phyloP scores from a whole-genome alignment of 495 filamentous ascomycete species.

The Lichenothelia convexa region DNA sequence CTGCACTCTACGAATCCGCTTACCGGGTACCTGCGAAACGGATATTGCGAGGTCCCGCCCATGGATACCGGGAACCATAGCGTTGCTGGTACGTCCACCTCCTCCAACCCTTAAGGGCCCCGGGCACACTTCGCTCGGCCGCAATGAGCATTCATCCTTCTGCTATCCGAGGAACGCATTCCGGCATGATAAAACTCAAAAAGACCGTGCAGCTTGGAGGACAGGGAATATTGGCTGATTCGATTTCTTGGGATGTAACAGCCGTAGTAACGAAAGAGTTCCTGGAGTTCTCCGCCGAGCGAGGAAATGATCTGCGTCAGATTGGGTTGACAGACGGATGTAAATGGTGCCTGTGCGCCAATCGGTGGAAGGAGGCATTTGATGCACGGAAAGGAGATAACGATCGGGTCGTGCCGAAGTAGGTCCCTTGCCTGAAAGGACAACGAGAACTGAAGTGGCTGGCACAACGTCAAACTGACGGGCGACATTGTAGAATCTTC shows the following conservation, averaged over 20 bases:
- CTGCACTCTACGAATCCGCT: conserved; percentile 36
- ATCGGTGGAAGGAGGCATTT: conserved; percentile 34
- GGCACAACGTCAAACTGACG: neutral
- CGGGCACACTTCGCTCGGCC: neutral
- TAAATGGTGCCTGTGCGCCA: conserved; percentile 40
- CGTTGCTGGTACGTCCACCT: conserved; percentile 4
- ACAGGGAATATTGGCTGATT: too few species aligned
- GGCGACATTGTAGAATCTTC: conserved; percentile 22
- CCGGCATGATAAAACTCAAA: neutral
- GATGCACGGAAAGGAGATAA: conserved; percentile 22
- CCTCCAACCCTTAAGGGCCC: neutral
- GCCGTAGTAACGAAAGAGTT: conserved; percentile 39
- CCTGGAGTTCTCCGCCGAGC: conserved; percentile 36
- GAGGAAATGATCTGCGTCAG: conserved; percentile 36
- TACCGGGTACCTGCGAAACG: conserved; percentile 42
- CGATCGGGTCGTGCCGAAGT: conserved; percentile 21
- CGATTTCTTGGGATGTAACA: neutral
- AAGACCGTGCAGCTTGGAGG: too few species aligned
- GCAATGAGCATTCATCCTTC: neutral
- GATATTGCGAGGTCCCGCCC: conserved; percentile 34
- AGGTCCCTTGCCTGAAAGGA: neutral
- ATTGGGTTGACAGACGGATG: conserved; percentile 36
- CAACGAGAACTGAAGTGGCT: neutral
- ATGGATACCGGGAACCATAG: conserved; percentile 23
- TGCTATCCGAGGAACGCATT: too few species aligned